A percentile compares a stretch with the other conserved stretches of the same genome.
These are phyloP conservation scores for Nannizziopsis barbatae DNA, from an alignment of 2,329 filamentous ascomycete genomes.

Conservation along the genomic window DNA sequence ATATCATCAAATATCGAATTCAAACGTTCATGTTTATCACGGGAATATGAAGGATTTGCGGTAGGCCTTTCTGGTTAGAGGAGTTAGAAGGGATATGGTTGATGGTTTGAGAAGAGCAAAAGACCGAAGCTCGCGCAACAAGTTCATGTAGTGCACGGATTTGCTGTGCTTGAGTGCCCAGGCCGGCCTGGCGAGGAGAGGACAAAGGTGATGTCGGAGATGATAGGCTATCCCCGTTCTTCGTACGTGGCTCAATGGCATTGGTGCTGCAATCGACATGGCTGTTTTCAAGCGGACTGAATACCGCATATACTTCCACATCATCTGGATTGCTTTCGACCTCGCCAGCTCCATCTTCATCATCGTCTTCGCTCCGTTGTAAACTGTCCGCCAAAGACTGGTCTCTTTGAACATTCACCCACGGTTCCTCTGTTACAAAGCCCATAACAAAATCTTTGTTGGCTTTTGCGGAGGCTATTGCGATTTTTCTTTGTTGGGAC, in stretches of 20 bases:
- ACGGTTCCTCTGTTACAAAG: constrained; percentile 28
- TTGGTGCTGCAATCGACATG: constrained; percentile 11
- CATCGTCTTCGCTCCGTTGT: constrained; percentile 13
- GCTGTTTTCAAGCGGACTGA: constrained; percentile 20
- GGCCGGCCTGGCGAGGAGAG: not conserved
- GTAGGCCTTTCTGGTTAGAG: not conserved
- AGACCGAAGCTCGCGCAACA: constrained; percentile 13
- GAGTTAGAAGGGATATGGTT: constrained; percentile 1
- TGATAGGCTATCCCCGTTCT: not conserved
- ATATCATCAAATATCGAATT: not conserved
- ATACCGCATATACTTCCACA: constrained; percentile 19
- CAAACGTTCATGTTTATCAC: constrained; percentile 14
- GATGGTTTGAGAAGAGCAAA: not conserved
- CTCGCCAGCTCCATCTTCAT: constrained; percentile 13
- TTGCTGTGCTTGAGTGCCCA: constrained; percentile 12
- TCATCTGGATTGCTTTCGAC: constrained; percentile 9
- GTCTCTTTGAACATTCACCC: constrained; percentile 23
- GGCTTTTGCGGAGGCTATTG: constrained; percentile 29
- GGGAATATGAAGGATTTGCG: constrained; percentile 13
- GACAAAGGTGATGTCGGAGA: not conserved
- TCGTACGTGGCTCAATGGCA: not conserved
- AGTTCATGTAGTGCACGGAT: constrained; percentile 15
- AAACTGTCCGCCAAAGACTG: constrained; percentile 7
- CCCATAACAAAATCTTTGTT: constrained; percentile 34
- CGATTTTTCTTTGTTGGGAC: constrained; percentile 26